phyloP scores from a whole-genome alignment of 2,329 filamentous ascomycete species.

The Apiospora kogelbergensis region DNA sequence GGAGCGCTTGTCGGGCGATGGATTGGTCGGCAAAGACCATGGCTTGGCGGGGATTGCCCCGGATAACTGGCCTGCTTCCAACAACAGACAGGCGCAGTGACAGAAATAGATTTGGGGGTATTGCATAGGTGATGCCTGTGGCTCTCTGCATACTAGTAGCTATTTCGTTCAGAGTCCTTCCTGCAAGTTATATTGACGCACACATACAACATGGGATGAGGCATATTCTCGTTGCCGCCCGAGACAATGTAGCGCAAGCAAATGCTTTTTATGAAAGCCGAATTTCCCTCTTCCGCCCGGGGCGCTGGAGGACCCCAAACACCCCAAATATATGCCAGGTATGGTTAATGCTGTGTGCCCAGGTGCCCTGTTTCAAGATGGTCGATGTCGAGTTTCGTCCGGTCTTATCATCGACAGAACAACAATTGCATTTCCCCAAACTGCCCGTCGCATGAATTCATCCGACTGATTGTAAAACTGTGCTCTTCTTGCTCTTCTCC shows the following conservation, averaged over 20 bases:
- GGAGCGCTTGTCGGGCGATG: neutral
- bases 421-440: neutral
- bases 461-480: neutral
- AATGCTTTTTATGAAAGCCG: neutral
- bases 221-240: neutral
- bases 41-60: constrained; percentile 1
- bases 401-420: neutral
- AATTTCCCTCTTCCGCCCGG: neutral
- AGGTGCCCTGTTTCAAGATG: neutral
- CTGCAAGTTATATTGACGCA: neutral
- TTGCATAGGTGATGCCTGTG: no score
- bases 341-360: neutral
- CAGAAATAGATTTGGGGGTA: neutral
- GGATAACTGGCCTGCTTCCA: neutral
- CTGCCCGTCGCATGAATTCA: neutral
- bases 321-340: neutral
- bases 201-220: no score
- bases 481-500: neutral
- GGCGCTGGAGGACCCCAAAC: neutral
- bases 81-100: neutral
- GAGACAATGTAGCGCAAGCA: neutral
- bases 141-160: no score
- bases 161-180: no score
- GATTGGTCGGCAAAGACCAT: neutral
- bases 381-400: neutral